phyloP scores from a whole-genome alignment of 306 rosid genomes.

The Quercus dentata region DNA sequence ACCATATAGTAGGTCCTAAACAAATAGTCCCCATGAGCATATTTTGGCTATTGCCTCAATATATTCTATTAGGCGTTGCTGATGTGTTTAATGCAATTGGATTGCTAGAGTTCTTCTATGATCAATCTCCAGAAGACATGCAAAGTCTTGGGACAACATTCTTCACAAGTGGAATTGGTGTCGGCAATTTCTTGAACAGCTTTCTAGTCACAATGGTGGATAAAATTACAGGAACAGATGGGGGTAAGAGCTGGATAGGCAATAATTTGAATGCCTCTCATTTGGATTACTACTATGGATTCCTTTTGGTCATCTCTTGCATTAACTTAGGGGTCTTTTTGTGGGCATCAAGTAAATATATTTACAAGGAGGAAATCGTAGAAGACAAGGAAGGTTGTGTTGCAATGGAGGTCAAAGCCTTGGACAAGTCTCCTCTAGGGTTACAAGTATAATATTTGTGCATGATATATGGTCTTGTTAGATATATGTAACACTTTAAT shows the following conservation, averaged over 20 bases:
- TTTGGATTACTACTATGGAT: conserved; percentile 66
- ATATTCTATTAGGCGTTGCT: conserved; percentile 54
- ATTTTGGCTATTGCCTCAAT: conserved; percentile 71
- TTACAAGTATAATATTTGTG: conserved; percentile 26
- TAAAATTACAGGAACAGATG: conserved; percentile 37
- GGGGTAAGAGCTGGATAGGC: conserved; percentile 62
- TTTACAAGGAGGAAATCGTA: conserved; percentile 46
- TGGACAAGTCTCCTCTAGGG: conserved; percentile 37
- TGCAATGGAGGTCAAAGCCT: conserved; percentile 27
- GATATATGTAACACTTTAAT: not conserved
- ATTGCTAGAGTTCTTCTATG: conserved; percentile 71
- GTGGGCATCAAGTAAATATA: conserved; percentile 45
- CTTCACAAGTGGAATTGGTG: conserved; percentile 66
- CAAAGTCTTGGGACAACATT: conserved; percentile 73
- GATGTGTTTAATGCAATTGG: conserved; percentile 64
- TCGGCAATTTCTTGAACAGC: conserved; percentile 64
- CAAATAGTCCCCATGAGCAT: conserved; percentile 70
- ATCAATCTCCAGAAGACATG: conserved; percentile 81
- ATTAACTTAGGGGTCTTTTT: conserved; percentile 45
- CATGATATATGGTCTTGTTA: not conserved
- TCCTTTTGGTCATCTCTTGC: conserved; percentile 47
- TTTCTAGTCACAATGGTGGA: conserved; percentile 53
- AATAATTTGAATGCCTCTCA: conserved; percentile 60
- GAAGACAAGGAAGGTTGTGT: conserved; percentile 20
- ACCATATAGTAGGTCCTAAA: conserved; percentile 41